These are phyloP conservation scores for Geotrichum histeridarum DNA, from an alignment of 1,139 yeast genomes.

Conservation along the genomic window DNA sequence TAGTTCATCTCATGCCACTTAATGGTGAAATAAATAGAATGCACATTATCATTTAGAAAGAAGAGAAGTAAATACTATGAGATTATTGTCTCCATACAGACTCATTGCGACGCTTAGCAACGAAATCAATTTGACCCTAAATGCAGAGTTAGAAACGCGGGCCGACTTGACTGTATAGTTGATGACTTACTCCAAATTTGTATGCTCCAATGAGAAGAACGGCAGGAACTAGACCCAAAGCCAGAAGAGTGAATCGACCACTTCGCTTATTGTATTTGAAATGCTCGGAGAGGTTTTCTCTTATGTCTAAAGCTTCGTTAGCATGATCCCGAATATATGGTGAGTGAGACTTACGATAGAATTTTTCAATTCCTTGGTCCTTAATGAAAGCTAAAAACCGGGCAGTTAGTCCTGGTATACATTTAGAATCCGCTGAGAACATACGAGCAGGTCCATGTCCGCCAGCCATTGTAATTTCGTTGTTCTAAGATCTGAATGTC, in stretches of 20 bases:
- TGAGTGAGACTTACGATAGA: conserved; percentile 27
- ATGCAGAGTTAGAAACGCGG: no score
- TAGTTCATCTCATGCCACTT: neutral
- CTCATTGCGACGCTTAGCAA: conserved; percentile 33
- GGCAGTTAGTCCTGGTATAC: neutral
- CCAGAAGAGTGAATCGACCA: conserved; percentile 33
- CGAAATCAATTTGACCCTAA: conserved; percentile 31
- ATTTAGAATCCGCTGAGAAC: neutral
- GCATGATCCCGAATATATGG: no score
- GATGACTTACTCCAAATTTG: conserved; percentile 17
- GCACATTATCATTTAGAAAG: no score
- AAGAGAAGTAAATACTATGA: no score
- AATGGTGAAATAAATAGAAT: no score
- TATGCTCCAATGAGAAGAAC: conserved; percentile 33
- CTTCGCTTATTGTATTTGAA: conserved; percentile 33
- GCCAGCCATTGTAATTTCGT: conserved; percentile 16
- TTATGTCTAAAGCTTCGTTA: conserved; percentile 25
- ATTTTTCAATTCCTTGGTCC: conserved; percentile 37
- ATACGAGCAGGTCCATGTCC: conserved; percentile 19
- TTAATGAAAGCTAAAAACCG: conserved; percentile 29
- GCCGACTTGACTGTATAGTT: neutral
- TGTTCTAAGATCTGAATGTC: no score
- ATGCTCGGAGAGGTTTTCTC: conserved; percentile 33
- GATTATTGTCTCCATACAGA: conserved; percentile 27
- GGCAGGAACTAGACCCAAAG: conserved; percentile 36